phyloP scores from a whole-genome alignment of 192 early-diverging fungal species.

The Backusella liffmaniae region DNA sequence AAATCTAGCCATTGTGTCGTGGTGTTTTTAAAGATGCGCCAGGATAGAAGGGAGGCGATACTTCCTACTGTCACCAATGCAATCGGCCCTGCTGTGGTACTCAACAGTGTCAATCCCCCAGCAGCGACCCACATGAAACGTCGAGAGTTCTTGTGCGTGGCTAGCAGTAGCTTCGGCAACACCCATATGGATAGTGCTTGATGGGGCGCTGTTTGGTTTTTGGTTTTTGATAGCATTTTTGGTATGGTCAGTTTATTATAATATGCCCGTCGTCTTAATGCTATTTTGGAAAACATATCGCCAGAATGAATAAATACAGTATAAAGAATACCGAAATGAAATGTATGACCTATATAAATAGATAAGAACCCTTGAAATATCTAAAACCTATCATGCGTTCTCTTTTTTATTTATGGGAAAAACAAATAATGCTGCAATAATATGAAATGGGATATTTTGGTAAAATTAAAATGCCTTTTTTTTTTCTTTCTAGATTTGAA shows the following conservation, averaged over 20 bases:
- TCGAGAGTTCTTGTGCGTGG: neutral
- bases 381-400: neutral
- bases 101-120: slow-evolving; percentile 5
- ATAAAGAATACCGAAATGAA: neutral
- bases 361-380: neutral
- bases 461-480: neutral
- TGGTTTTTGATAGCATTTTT: neutral
- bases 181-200: neutral
- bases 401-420: neutral
- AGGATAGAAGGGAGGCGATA: neutral
- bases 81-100: neutral
- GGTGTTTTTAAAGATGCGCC: neutral
- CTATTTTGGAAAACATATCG: neutral
- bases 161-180: neutral
- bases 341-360: neutral
- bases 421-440: neutral
- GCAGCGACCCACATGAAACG: neutral
- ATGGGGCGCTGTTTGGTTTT: neutral
- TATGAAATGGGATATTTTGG: neutral
- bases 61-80: neutral
- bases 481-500: neutral
- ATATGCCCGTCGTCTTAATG: neutral
- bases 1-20: neutral
- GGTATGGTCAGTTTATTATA: neutral
- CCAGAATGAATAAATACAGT: neutral